Evolutionary conservation across 164 flowering plant genomes (phyloP), one percentile per base, ranked within the genome.

Genomic region (Nelumbo lutea): DNA sequence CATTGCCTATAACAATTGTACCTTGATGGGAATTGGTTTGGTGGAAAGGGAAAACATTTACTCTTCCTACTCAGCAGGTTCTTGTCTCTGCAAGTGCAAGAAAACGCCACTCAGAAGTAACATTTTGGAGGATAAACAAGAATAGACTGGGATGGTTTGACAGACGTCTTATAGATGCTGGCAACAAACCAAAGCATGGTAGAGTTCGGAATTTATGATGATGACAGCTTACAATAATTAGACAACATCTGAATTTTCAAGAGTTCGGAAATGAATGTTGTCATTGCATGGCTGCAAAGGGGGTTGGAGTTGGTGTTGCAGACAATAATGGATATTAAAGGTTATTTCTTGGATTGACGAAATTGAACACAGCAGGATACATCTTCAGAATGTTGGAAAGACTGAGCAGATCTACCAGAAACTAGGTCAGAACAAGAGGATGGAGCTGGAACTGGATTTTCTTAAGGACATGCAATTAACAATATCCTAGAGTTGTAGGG

Each of bases 311-410:
- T 57, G 62, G 80, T 95, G 46, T 74, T 86, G 73, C 79, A 89
- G 75, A 71, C 94, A 6, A 89, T 95, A 67, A 82, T 88, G 85
- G 88, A 84, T 80, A 0, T 70, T 95, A 61, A 86, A 89, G 63
- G 84, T 95, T 11, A 95, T 92, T 84, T 94, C 97, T 42, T 92
- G 90, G 93, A 86, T 92, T 56, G 97, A 95, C 71, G 87, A 86
- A 57, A 87, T 95, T 60, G 97, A 95, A 77, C 84, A 92, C 2
- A 69, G 79, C 44, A 75, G 87, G 79, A 95, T 97, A 13, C 96
- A 96, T 1, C 75, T 95, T 66, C 87, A 90, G 59, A 77, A 27
- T 56, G 67, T 83, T 1, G 94, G 97, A 61, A 81, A 81, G 74
- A 74, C 89, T 0, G 88, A 90, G 42, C 80, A 55, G 39, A 81